These are phyloP conservation scores for Botrytis tulipae DNA, from an alignment of 2,329 filamentous ascomycete species.

Conservation along the genomic window DNA sequence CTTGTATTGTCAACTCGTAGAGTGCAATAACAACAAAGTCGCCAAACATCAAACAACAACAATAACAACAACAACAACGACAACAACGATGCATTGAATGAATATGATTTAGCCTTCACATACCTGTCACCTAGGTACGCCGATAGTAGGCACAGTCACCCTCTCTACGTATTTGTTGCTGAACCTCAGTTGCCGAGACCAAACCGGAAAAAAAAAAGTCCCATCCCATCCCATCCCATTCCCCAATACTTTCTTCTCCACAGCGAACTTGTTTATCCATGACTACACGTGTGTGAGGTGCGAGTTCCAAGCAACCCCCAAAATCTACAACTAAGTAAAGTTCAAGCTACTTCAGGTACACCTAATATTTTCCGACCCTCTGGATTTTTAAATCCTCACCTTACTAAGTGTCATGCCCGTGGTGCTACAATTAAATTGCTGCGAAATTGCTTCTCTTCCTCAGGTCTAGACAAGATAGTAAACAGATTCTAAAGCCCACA, in stretches of 20 bases:
- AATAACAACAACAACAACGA: not conserved
- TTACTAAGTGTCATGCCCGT: conserved; percentile 20
- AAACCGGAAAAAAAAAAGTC: not conserved
- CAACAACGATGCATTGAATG: not conserved
- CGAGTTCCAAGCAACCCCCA: not conserved
- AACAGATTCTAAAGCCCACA: conserved; percentile 9
- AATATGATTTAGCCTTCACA: not conserved
- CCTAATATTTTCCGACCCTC: not conserved
- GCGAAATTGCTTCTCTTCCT: conserved; percentile 14
- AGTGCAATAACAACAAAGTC: not conserved
- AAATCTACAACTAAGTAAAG: conserved; percentile 13
- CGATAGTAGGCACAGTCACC: not conserved
- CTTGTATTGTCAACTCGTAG: not conserved
- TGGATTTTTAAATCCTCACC: not conserved
- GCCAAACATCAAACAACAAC: not conserved
- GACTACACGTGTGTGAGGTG: conserved; percentile 10
- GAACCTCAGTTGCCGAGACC: conserved; percentile 1
- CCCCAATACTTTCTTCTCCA: conserved; percentile 12
- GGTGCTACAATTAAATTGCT: conserved; percentile 12
- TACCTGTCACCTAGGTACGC: not conserved
- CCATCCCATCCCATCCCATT: not conserved
- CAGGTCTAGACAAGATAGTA: conserved; percentile 15
- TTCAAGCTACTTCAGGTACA: conserved; percentile 9
- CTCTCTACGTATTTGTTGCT: not conserved
- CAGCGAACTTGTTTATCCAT: conserved; percentile 10